Conservation (phyloP, 306 rosid genomes). For the Glycine tomentella region DNA sequence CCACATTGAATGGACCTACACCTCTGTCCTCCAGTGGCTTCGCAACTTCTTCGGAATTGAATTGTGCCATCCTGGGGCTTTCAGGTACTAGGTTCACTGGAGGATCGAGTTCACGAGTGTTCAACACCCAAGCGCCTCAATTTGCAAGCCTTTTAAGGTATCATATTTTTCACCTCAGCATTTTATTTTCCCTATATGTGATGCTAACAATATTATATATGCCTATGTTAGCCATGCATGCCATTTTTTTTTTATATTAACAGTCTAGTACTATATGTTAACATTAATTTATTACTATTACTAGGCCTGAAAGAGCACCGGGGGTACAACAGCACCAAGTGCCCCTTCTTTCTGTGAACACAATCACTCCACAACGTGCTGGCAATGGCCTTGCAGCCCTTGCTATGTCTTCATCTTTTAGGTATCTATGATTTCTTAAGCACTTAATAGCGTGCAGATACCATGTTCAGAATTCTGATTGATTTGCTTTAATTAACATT, state of each 20-base stretch:
- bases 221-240: not conserved
- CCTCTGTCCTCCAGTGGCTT: not conserved
- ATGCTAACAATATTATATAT: not conserved
- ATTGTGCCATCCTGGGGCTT: not conserved
- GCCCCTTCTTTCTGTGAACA: not conserved
- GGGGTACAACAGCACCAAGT: not conserved
- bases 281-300: not conserved
- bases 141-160: not conserved
- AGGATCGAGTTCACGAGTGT: not conserved
- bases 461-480: conserved; percentile 10
- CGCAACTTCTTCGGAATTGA: not conserved
- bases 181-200: not conserved
- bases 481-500: not conserved
- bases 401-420: not conserved
- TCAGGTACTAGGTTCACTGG: not conserved
- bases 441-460: not conserved
- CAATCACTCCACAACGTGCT: not conserved
- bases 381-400: not conserved
- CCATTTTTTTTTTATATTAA: not conserved
- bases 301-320: conserved; percentile 1
- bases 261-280: not conserved
- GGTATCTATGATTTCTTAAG: conserved; percentile 18
- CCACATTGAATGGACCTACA: not conserved
- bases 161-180: not conserved
- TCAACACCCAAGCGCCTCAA: not conserved